Evolutionary conservation across 2,329 filamentous ascomycete genomes (phyloP), one percentile per base, ranked within the genome.

Genomic region (Fusarium sp.): DNA sequence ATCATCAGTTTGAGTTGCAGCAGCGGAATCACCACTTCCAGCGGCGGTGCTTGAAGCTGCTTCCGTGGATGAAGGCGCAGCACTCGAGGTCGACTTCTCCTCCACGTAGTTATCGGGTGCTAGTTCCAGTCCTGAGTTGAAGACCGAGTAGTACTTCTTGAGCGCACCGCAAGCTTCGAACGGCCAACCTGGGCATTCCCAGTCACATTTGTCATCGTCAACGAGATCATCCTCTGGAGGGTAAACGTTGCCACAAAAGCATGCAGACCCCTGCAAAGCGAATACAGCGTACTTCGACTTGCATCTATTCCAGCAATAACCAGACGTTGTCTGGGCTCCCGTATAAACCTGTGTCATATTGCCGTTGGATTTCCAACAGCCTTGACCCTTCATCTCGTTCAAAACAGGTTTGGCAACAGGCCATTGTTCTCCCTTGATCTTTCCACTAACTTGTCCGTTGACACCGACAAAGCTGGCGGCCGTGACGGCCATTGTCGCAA

Each of bases 181-280:
- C 23, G 80, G 80, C 72, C 82, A 94, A 10, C 88, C 91, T 26
- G 86, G 82, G 77, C 94, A 97, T 1, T 82, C 76, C 30, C 84
- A 85, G 74, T 87, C 83, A 80, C 94, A 97, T 16, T 88, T 80
- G 9, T 76, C 77, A 74, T 90, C 85, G 44, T 84, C 80, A 8
- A 88, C 85, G 62, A 89, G 76, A 40, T 82, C 81, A 16, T 81
- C 81, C 38, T 82, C 73, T 16, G 89, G 83, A 1, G 94, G 94
- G 47, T 94, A 84, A 61, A 83, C 79, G 67, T 88, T 81, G 62
- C 93, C 94, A 74, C 94, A 97, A 74, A 84, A 92, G 80, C 94
- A 97, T 18, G 83, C 82, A 16, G 86, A 86, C 18, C 84, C 83
- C 9, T 84, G 86, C 44, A 92, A 80, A 33, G 84, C 92, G 73